A percentile compares a stretch with the other conserved stretches of the same genome.
Evolutionary conservation across 768 basidiomycete species (phyloP).

Genomic region (Asterophora lycoperdoides): DNA sequence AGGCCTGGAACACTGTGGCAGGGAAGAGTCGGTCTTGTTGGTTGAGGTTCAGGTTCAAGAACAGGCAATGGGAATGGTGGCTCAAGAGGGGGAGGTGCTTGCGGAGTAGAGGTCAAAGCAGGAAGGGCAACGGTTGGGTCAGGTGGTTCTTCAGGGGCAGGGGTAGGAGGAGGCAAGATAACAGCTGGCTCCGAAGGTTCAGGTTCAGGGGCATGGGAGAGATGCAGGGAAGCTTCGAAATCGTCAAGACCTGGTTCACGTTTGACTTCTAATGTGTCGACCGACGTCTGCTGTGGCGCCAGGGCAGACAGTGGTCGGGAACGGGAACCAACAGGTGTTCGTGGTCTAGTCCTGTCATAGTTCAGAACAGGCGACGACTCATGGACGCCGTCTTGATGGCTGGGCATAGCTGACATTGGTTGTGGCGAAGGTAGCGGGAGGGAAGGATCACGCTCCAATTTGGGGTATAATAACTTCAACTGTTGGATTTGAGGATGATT

Average conservation of each 20-base stretch:
- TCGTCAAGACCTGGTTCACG: conserved; percentile 9
- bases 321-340: too few species aligned
- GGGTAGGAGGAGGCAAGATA: too few species aligned
- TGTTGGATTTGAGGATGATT: background rate
- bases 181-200: too few species aligned
- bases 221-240: background rate
- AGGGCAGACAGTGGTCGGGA: too few species aligned
- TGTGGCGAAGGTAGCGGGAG: background rate
- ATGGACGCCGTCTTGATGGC: background rate
- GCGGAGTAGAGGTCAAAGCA: background rate
- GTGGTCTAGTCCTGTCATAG: background rate
- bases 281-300: background rate
- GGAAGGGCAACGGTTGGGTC: background rate
- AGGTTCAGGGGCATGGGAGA: too few species aligned
- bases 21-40: conserved; percentile 11
- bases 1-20: conserved; percentile 37
- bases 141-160: too few species aligned
- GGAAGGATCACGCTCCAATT: background rate
- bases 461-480: background rate
- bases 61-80: too few species aligned
- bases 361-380: background rate
- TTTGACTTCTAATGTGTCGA: background rate
- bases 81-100: too few species aligned
- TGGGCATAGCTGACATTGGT: background rate
- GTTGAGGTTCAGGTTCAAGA: background rate